phyloP scores from a whole-genome alignment of 1,139 yeast species.

The Taiozyma sp. region DNA sequence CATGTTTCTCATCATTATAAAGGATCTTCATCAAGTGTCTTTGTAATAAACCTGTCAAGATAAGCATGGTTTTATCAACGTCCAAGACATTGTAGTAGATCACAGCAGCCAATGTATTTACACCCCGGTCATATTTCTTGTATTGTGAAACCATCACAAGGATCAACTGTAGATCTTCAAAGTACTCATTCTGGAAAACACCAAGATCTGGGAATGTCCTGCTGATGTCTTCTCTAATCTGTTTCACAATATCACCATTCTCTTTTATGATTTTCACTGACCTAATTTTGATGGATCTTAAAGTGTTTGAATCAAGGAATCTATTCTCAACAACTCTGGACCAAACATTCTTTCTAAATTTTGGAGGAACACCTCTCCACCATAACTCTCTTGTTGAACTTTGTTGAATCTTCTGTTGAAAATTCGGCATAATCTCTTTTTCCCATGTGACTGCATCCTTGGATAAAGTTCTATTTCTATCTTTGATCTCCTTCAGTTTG shows the following conservation, averaged over 20 bases:
- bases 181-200: slow-evolving; percentile 36
- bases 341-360: slow-evolving; percentile 49
- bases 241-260: slow-evolving; percentile 9
- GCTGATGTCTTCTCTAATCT: slow-evolving; percentile 27
- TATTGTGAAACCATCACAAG: slow-evolving; percentile 28
- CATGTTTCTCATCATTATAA: slow-evolving; percentile 18
- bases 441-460: slow-evolving; percentile 43
- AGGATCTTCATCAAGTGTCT: slow-evolving; percentile 30
- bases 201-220: slow-evolving; percentile 40
- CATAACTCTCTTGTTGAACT: slow-evolving; percentile 47
- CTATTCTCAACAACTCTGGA: slow-evolving; percentile 36
- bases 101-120: slow-evolving; percentile 36
- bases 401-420: slow-evolving; percentile 30
- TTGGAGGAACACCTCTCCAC: slow-evolving; percentile 64
- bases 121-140: slow-evolving; percentile 24
- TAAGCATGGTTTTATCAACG: slow-evolving; percentile 35
- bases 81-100: slow-evolving; percentile 35
- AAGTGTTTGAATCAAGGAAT: slow-evolving; percentile 18
- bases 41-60: slow-evolving; percentile 40
- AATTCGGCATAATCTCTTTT: slow-evolving; percentile 34
- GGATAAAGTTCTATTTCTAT: slow-evolving; percentile 27
- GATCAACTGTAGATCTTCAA: slow-evolving; percentile 28
- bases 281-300: slow-evolving; percentile 16
- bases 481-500: slow-evolving; percentile 27
- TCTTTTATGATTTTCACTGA: slow-evolving; percentile 1